Base-by-base conservation (phyloP, 1,284 basidiomycete species). In the Farysia itapuensis region DNA sequence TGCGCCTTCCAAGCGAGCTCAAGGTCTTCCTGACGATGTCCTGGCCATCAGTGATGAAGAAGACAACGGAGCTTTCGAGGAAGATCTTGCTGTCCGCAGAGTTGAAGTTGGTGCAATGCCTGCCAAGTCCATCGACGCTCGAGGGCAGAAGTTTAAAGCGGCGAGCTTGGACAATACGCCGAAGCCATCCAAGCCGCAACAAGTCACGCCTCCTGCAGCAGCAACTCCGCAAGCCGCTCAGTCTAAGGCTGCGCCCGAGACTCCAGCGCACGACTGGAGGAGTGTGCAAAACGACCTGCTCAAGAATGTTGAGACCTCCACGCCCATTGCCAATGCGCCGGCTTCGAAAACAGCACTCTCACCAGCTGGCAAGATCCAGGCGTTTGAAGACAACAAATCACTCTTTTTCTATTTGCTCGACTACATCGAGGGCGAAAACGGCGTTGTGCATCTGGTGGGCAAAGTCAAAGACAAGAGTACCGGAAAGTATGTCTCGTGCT, bases 401-500 rank as follows among this genome's bases (percentile, higher is more conserved):
- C 53, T 76, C 42, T 61, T 58, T 50, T 75, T 76, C 63, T 76
- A 61, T 56, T 76, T 72, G 74, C 40, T 69, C 16, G 74, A 76
- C 54, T 67, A 74, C 42, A 52, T 54, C 16, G 74, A 76, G 39
- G 45, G 57, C 21, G 58, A 69, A 29, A 64, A 70, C 23, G 72
- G 72, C n/a, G 54, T 60, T n/a, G 59, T 76, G 35, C 64, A 66
- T 49, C 66, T 76, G 9, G 67, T 74, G 9, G 74, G 74, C 35
- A 76, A 76, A 36, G 70, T 76, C 57, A 67, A 66, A 39, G 70
- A 74, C 58, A 59, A 56, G 32, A 46, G 45, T 6, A 71, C 60
- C 5, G 79, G 78, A 18, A 80, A 79, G 46, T 96, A 87, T 83
- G 81, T 90, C n/a, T 93, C 90, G 18, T 89, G 88, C 61, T 93